Conservation (phyloP, 805 yeast species). For the Teunomyces tritomae region DNA sequence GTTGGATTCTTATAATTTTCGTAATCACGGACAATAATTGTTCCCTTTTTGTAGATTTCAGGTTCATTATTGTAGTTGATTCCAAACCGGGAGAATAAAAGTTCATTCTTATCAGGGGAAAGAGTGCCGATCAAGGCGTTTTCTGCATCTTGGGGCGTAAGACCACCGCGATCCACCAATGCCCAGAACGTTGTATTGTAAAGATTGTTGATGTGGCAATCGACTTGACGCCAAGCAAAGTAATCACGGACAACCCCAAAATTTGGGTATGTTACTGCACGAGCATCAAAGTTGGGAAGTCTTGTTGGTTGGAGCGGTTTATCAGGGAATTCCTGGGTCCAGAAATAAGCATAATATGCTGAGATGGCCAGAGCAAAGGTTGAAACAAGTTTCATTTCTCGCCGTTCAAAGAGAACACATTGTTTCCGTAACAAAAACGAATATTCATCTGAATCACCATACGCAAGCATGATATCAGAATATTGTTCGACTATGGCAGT, state of each 20-base stretch:
- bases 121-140: conserved; percentile 71
- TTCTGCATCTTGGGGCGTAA: conserved; percentile 81
- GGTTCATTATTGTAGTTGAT: conserved; percentile 90
- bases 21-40: conserved; percentile 53
- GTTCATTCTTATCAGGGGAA: conserved; percentile 84
- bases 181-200: conserved; percentile 94
- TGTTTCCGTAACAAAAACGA: conserved; percentile 68
- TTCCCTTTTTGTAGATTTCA: conserved; percentile 85
- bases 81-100: conserved; percentile 71
- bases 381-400: conserved; percentile 77
- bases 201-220: conserved; percentile 91
- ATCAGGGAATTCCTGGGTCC: conserved; percentile 60
- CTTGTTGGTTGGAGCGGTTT: conserved; percentile 46
- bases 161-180: conserved; percentile 64
- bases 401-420: conserved; percentile 73
- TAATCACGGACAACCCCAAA: conserved; percentile 66
- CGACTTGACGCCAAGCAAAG: conserved; percentile 92
- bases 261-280: conserved; percentile 85
- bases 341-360: conserved; percentile 65
- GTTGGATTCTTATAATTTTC: conserved; percentile 13
- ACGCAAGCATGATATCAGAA: conserved; percentile 76
- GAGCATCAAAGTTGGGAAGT: conserved; percentile 85
- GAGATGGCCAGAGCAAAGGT: conserved; percentile 82
- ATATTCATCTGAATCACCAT: conserved; percentile 95
- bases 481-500: conserved; percentile 56